These are phyloP conservation scores for Neurospora crassa DNA, from an alignment of 2,329 filamentous ascomycete genomes.

Conservation along the genomic window DNA sequence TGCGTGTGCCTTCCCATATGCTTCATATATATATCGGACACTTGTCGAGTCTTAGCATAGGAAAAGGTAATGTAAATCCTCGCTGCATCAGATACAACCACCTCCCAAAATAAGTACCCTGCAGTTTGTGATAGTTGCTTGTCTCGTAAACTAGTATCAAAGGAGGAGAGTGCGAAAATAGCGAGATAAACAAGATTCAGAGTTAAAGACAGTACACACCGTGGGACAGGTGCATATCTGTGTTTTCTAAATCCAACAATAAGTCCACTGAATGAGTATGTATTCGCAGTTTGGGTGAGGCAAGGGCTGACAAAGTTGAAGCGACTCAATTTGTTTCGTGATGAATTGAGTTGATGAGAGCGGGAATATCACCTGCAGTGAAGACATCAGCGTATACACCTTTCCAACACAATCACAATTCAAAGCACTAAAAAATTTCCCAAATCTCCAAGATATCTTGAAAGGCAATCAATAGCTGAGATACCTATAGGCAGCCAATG, in stretches of 20 bases:
- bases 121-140: too few relatives aligned
- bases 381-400: not conserved
- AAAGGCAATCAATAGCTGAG: not conserved
- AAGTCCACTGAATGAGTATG: not conserved
- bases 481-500: too few relatives aligned
- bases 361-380: not conserved
- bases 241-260: not conserved
- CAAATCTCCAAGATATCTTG: not conserved
- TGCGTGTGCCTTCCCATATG: too few relatives aligned
- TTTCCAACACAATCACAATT: not conserved
- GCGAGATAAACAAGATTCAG: not conserved
- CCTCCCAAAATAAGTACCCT: too few relatives aligned
- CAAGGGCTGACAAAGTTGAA: not conserved
- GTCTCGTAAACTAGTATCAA: too few relatives aligned
- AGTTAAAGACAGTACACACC: not conserved
- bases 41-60: too few relatives aligned
- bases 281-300: not conserved
- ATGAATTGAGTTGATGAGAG: not conserved
- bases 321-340: not conserved
- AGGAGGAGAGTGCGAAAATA: not conserved
- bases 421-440: not conserved
- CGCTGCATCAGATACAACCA: too few relatives aligned
- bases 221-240: not conserved
- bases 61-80: too few relatives aligned
- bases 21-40: too few relatives aligned